A percentile compares a stretch with the other conserved stretches of the same genome.
Conservation (phyloP, 371 early-diverging fungal genomes). For the Zychaea mexicana region DNA sequence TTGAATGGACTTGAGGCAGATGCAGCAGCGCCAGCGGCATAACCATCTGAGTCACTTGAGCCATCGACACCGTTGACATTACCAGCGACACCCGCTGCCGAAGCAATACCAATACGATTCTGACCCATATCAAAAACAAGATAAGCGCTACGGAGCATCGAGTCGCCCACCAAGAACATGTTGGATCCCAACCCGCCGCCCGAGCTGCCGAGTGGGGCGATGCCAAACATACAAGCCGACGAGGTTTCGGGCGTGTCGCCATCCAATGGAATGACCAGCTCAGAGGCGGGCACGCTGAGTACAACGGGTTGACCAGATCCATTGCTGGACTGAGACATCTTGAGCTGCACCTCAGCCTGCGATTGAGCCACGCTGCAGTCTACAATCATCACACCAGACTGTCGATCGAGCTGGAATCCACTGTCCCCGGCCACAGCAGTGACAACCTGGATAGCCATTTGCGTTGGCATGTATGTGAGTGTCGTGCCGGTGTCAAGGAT, state of each 20-base stretch:
- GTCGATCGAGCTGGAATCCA: conserved; percentile 32
- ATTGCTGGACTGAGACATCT: conserved; percentile 29
- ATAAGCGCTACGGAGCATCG: conserved; percentile 46
- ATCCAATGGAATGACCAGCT: conserved; percentile 45
- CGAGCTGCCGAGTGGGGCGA: conserved; percentile 35
- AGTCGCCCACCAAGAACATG: conserved; percentile 49
- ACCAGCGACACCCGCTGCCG: conserved; percentile 37
- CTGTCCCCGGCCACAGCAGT: conserved; percentile 27
- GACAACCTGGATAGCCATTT: conserved; percentile 33
- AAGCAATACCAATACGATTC: conserved; percentile 48
- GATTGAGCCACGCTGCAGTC: conserved; percentile 32
- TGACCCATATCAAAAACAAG: conserved; percentile 50
- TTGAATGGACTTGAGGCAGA: not conserved
- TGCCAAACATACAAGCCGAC: conserved; percentile 44
- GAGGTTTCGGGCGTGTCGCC: conserved; percentile 23
- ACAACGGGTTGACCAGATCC: conserved; percentile 23
- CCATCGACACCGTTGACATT: conserved; percentile 22
- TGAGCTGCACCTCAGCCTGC: conserved; percentile 25
- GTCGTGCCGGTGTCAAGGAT: conserved; percentile 54
- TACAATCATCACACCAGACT: conserved; percentile 37
- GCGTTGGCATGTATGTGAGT: conserved; percentile 40
- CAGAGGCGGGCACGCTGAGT: conserved; percentile 35
- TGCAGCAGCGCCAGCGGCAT: not conserved
- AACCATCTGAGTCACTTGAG: not conserved
- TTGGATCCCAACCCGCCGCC: conserved; percentile 28